Evolutionary conservation across 768 basidiomycete species (phyloP).

Genomic region (Rubroboletus pulcherrimus): DNA sequence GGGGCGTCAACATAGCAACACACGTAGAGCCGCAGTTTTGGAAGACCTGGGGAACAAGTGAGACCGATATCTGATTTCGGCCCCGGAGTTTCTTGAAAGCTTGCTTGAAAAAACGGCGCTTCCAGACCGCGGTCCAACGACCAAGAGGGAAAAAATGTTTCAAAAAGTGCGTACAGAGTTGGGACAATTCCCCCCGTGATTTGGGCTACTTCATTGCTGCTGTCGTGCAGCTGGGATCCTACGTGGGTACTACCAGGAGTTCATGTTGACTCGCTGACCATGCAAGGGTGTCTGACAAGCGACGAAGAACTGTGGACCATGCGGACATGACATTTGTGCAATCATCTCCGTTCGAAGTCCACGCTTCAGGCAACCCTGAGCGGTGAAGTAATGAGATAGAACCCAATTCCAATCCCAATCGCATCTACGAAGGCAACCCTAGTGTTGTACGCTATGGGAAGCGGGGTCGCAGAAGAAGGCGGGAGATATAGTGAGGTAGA

Average conservation of each 20-base stretch:
- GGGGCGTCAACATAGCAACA: neutral
- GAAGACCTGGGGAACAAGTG: neutral
- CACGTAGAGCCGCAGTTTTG: neutral
- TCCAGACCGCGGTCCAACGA: neutral
- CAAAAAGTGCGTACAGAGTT: neutral
- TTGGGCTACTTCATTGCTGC: neutral
- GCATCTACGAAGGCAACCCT: constrained; percentile 28
- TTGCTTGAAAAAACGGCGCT: neutral
- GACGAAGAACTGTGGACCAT: neutral
- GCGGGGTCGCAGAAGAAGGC: constrained; percentile 13
- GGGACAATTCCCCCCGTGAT: neutral
- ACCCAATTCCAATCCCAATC: constrained; percentile 1
- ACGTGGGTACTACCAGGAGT: neutral
- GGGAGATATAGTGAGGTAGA: constrained; percentile 6
- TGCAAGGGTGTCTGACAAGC: neutral
- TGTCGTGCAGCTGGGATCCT: neutral
- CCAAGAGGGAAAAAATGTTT: neutral
- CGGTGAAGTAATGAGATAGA: neutral
- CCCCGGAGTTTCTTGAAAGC: neutral
- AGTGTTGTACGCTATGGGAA: constrained; percentile 29
- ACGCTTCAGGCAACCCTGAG: constrained; percentile 4
- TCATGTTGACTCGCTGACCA: neutral
- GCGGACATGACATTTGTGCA: neutral
- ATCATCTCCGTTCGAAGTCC: constrained; percentile 8
- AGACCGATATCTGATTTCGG: neutral